A percentile compares a stretch with the other conserved stretches of the same genome.
Evolutionary conservation across 192 early-diverging fungal genomes (phyloP).

Genomic region (Diversispora epigaea): DNA sequence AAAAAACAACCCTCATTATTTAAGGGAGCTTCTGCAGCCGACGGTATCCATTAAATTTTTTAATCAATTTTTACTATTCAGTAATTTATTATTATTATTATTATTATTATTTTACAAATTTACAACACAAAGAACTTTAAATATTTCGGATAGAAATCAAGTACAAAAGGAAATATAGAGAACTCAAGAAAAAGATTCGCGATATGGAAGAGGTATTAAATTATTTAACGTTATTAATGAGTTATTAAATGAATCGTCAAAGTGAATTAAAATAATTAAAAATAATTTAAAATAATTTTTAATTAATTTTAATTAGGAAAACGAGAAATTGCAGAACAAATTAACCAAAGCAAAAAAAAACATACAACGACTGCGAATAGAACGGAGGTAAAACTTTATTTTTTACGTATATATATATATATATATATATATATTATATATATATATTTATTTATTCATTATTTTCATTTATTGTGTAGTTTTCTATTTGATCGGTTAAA

Average conservation of each 20-base stretch:
- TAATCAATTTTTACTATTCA: too few species aligned
- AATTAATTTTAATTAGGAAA: constrained; percentile 36
- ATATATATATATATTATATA: background rate
- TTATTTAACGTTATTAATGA: too few species aligned
- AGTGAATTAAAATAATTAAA: too few species aligned
- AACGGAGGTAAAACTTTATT: constrained; percentile 36
- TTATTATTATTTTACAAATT: too few species aligned
- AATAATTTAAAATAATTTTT: background rate
- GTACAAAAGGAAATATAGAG: constrained; percentile 41
- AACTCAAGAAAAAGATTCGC: constrained; percentile 43
- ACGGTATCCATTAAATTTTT: too few species aligned
- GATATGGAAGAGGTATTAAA: constrained; percentile 46
- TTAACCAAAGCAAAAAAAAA: constrained; percentile 37
- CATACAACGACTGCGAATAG: constrained; percentile 41
- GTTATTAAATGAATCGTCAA: too few species aligned
- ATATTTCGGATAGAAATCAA: too few species aligned
- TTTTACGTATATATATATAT: background rate
- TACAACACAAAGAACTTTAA: too few species aligned
- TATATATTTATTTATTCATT: background rate
- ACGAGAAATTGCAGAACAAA: constrained; percentile 35
- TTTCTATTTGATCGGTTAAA: constrained; percentile 37
- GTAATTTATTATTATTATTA: too few species aligned
- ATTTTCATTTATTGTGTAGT: too few species aligned
- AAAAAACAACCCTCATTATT: too few species aligned
- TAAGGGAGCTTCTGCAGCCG: too few species aligned